These are phyloP conservation scores for Kwoniella botswanensis DNA, from an alignment of 768 basidiomycete species.

Conservation along the genomic window DNA sequence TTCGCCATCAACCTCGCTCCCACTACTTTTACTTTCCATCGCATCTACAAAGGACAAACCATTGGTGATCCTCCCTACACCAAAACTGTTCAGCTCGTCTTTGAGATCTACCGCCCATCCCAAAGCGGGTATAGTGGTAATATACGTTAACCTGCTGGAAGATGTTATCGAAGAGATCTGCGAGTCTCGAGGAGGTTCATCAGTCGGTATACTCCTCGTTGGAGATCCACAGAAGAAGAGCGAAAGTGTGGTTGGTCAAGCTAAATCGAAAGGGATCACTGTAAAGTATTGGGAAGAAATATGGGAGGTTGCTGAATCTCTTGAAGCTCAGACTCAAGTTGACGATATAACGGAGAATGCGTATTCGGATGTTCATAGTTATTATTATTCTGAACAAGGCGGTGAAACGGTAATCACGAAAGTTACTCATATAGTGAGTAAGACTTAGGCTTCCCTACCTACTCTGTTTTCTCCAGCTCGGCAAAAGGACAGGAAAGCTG, in stretches of 20 bases:
- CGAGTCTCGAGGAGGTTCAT: conserved; percentile 63
- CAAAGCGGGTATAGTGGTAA: conserved; percentile 38
- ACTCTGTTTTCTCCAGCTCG: too few relatives aligned
- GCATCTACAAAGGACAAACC: conserved; percentile 32
- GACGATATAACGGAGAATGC: conserved; percentile 18
- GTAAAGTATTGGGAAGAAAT: conserved; percentile 70
- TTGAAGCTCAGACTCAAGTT: conserved; percentile 53
- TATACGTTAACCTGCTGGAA: conserved; percentile 29
- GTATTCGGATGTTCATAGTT: conserved; percentile 59
- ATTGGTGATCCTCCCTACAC: conserved; percentile 63
- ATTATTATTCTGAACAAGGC: conserved; percentile 61
- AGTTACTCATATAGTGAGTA: conserved; percentile 69
- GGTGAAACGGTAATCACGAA: conserved; percentile 40
- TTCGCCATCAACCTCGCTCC: conserved; percentile 57
- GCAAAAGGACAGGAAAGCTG: neutral
- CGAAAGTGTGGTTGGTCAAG: conserved; percentile 63
- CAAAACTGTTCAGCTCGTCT: conserved; percentile 67
- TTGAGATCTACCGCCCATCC: conserved; percentile 37
- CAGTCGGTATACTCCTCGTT: conserved; percentile 75
- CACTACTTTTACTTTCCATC: conserved; percentile 56
- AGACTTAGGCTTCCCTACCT: too few relatives aligned
- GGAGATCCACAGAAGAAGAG: conserved; percentile 62
- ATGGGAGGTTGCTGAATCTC: conserved; percentile 67
- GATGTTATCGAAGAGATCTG: conserved; percentile 69
- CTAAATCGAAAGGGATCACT: conserved; percentile 59